Conservation (phyloP, 345 rosid species). For the Syzygium grande region DNA sequence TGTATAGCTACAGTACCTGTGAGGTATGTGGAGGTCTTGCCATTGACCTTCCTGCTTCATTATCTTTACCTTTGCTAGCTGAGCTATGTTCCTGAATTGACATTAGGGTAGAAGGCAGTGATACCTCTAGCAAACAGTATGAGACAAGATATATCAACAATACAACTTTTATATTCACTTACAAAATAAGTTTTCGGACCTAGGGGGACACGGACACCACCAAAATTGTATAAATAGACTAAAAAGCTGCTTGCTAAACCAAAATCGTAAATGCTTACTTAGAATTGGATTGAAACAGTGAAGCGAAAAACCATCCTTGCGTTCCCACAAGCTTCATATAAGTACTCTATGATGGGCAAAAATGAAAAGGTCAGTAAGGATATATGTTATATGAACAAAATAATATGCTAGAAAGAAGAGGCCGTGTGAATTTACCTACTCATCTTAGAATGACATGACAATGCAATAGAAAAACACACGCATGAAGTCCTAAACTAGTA, state of each 20-base stretch:
- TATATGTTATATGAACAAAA: not conserved
- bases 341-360: constrained; percentile 29
- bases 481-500: not conserved
- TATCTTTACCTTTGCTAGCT: constrained; percentile 39
- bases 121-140: not conserved
- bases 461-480: not conserved
- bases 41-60: constrained; percentile 42
- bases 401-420: not conserved
- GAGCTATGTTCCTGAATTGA: constrained; percentile 47
- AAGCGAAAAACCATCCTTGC: constrained; percentile 52
- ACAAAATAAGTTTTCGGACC: not conserved
- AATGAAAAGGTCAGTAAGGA: not conserved
- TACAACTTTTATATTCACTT: not conserved
- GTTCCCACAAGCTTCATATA: constrained; percentile 64
- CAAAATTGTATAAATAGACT: not conserved
- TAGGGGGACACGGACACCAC: not conserved
- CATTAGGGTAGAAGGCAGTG: not conserved
- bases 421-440: not conserved
- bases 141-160: not conserved
- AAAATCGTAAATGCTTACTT: constrained; percentile 11
- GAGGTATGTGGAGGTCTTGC: constrained; percentile 52
- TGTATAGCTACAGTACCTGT: constrained; percentile 18
- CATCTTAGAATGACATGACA: not conserved
- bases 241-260: not conserved
- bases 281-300: constrained; percentile 44